Evolutionary conservation across 768 basidiomycete species (phyloP), one percentile per base, ranked within the genome.

Genomic region (Dioszegia crocea): DNA sequence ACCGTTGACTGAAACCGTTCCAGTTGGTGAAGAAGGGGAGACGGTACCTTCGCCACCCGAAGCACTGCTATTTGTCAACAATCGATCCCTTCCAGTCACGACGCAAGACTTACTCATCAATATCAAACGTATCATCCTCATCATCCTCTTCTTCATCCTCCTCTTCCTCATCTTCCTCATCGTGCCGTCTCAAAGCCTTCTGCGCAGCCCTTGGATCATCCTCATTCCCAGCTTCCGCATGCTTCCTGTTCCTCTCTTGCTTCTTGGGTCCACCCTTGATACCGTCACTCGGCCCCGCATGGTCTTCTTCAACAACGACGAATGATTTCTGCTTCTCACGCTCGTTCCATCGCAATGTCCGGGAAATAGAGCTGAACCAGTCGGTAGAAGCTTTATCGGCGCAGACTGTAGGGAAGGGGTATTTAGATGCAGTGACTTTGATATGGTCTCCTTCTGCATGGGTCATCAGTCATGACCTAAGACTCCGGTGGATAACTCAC

Each of bases 311-410:
- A 23, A 99, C 91, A 19, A 99, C 89, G 41, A 98, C 96, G 66
- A 98, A 98, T 5, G 92, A 96, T 75, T 98, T 99, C 74, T 99
- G 96, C 45, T 96, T 85, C 78, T 98, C 91, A 23, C 94, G 85
- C 77, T 99, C 94, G 79, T 99, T 99, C 96, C 96, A 98, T 76
- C 97, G 94, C 48, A 99, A 81, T 9, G 94, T 99, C 23, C 96
- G 84, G 33, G 91, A 90, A 63, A 99, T 98, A 3, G 94, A 84
- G 62, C 91, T 86, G 85, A 99, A 98, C 96, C 96, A 99, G 73
- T 99, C 96, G 2, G 89, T 90, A 19, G 92, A 96, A 74, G 96
- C 93, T 62, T 93, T 96, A 74, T 96, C 90, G 6, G 91, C 91
- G 70, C 94, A 98, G 5, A 99, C 92, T 2, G 96, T 98, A 6